Percentiles rank a stretch among this genome's conserved stretches.
Evolutionary conservation across 179 eudicot species (phyloP).

Genomic region (Actinidia polygama): DNA sequence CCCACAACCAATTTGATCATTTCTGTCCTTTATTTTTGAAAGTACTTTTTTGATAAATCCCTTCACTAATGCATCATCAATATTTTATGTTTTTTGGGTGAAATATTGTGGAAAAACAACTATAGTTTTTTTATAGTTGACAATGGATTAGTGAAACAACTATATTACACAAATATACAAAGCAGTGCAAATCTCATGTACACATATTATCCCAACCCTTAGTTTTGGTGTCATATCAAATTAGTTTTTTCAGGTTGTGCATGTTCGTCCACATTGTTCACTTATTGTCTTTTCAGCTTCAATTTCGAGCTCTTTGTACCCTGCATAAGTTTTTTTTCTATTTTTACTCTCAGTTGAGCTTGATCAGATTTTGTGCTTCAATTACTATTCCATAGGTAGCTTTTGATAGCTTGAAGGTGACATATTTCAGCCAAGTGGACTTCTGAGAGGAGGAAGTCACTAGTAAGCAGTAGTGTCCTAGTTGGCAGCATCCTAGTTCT

Average conservation of each 20-base stretch:
- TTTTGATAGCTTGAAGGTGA: conserved; percentile 84
- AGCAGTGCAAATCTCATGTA: background rate
- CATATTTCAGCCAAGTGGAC: conserved; percentile 96
- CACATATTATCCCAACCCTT: background rate
- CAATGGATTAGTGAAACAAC: background rate
- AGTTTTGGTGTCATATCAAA: background rate
- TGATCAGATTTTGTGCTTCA: conserved; percentile 16
- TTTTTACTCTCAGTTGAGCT: conserved; percentile 6
- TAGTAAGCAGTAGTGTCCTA: conserved; percentile 46
- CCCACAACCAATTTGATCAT: no score
- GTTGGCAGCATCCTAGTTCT: conserved; percentile 8
- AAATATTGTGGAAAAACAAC: no score
- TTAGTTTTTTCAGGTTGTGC: background rate
- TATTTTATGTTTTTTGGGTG: no score
- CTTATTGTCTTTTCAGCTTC: background rate
- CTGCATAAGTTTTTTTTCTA: background rate
- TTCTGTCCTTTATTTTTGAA: no score
- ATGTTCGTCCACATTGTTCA: background rate
- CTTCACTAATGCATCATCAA: no score
- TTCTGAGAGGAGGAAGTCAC: conserved; percentile 98
- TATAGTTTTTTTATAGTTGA: no score
- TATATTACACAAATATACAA: background rate
- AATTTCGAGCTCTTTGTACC: background rate
- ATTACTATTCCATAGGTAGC: conserved; percentile 58
- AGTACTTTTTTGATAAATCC: no score